Percentiles rank a stretch among this genome's conserved stretches.
These are phyloP conservation scores for Emmonsia crescens DNA, from an alignment of 2,329 filamentous ascomycete genomes.

Conservation along the genomic window DNA sequence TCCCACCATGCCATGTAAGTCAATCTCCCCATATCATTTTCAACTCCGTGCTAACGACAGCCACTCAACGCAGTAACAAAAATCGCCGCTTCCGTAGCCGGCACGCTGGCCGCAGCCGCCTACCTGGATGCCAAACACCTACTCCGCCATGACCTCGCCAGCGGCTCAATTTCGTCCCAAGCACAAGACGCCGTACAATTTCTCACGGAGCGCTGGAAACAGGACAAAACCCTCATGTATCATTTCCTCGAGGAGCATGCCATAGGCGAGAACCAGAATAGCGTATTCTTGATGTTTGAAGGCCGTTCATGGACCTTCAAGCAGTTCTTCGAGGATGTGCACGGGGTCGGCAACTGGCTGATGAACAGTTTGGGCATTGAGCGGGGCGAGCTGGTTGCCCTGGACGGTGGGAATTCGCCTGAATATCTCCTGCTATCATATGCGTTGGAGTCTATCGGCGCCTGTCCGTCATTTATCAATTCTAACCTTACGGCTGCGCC, in stretches of 20 bases:
- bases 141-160: background rate
- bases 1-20: background rate
- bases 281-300: constrained; percentile 1
- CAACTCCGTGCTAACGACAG: background rate
- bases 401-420: constrained; percentile 40
- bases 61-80: background rate
- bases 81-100: background rate
- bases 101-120: background rate
- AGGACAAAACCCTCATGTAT: constrained; percentile 4
- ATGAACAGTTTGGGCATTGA: constrained; percentile 1
- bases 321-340: constrained; percentile 1
- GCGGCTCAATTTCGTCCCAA: background rate
- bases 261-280: background rate
- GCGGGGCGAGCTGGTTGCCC: constrained; percentile 32
- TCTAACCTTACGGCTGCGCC: constrained; percentile 35
- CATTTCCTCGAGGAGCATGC: constrained; percentile 2
- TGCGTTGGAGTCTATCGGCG: constrained; percentile 37
- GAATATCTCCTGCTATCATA: constrained; percentile 38
- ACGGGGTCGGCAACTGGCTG: constrained; percentile 2
- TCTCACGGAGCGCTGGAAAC: background rate
- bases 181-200: background rate
- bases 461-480: constrained; percentile 38
- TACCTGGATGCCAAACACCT: constrained; percentile 4
- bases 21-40: background rate
- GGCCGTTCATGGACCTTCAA: constrained; percentile 1